Conservation (phyloP, 1,284 basidiomycete species). For the Cutaneotrichosporon dermatis region DNA sequence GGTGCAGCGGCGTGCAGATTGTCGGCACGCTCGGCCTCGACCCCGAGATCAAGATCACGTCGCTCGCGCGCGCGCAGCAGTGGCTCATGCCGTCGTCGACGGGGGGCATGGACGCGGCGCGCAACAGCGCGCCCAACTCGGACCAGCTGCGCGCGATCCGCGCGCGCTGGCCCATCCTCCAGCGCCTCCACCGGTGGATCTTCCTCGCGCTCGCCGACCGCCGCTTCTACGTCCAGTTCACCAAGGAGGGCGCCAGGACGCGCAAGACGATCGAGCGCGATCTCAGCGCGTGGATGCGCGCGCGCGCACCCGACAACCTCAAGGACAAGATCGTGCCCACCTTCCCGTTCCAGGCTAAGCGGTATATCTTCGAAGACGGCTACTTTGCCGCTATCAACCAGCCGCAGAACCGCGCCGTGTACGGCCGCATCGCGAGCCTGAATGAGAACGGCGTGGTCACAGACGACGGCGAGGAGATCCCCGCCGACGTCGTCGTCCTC, state of each 20-base stretch:
- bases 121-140: constrained; percentile 13
- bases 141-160: constrained; percentile 10
- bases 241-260: constrained; percentile 12
- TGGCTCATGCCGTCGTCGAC: constrained; percentile 17
- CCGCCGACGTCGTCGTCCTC: constrained; percentile 19
- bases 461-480: constrained; percentile 17
- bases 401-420: constrained; percentile 12
- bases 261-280: constrained; percentile 14
- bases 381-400: constrained; percentile 21
- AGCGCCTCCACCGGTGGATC: constrained; percentile 11
- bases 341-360: constrained; percentile 17
- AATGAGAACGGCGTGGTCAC: constrained; percentile 8
- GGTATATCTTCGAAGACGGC: constrained; percentile 21
- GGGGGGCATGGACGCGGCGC: constrained; percentile 3
- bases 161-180: constrained; percentile 11
- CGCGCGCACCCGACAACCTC: constrained; percentile 13
- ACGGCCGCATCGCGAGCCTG: constrained; percentile 16
- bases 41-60: constrained; percentile 18
- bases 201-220: constrained; percentile 12
- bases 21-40: constrained; percentile 20
- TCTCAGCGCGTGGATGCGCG: constrained; percentile 13
- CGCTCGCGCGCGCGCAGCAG: constrained; percentile 19
- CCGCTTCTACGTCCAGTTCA: constrained; percentile 13
- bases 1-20: constrained; percentile 19
- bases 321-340: constrained; percentile 17